Evolutionary conservation across 75 land plant genomes (phyloP).

Genomic region (Pinus albicaulis): DNA sequence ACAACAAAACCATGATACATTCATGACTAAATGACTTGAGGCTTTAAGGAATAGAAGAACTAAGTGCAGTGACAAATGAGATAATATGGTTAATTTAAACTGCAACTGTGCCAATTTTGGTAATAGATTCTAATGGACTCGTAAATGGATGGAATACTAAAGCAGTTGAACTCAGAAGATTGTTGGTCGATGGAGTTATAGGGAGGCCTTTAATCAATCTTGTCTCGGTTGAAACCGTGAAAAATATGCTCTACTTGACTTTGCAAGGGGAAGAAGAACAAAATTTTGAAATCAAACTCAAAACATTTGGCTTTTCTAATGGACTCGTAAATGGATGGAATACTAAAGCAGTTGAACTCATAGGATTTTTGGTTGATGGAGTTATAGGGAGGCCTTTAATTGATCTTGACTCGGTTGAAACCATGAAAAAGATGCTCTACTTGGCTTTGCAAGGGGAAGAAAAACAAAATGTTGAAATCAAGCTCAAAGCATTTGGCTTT

Average conservation of each 20-base stretch:
- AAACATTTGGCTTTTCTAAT: too few relatives aligned
- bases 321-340: too few relatives aligned
- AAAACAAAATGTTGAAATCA: too few relatives aligned
- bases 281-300: too few relatives aligned
- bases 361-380: too few relatives aligned
- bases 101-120: constrained; percentile 82
- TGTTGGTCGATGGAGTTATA: constrained; percentile 57
- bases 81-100: constrained; percentile 91
- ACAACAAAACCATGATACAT: constrained; percentile 54
- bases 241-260: constrained; percentile 59
- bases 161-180: constrained; percentile 80
- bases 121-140: constrained; percentile 64
- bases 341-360: too few relatives aligned
- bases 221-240: constrained; percentile 55
- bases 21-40: constrained; percentile 51
- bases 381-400: too few relatives aligned
- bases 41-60: constrained; percentile 58
- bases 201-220: constrained; percentile 58
- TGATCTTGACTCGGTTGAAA: too few relatives aligned
- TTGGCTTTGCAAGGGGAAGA: too few relatives aligned
- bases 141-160: constrained; percentile 90
- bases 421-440: too few relatives aligned
- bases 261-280: too few relatives aligned
- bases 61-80: constrained; percentile 74
- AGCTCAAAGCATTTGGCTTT: too few relatives aligned